Conservation (phyloP, 768 basidiomycete genomes). For the Phlebiopsis gigantea region DNA sequence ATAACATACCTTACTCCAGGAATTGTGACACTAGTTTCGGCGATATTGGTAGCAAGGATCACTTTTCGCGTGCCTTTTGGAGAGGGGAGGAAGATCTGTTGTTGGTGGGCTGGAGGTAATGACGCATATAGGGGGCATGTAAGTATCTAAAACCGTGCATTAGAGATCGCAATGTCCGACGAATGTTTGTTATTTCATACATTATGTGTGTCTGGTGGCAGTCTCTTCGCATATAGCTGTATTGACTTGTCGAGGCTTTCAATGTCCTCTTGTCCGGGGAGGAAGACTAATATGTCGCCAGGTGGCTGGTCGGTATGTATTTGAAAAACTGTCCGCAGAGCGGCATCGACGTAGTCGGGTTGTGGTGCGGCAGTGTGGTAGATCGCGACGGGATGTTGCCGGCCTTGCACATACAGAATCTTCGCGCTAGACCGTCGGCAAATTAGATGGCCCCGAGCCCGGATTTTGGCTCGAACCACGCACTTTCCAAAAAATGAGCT, state of each 20-base stretch:
- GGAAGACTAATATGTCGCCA: constrained; percentile 82
- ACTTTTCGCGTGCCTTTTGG: constrained; percentile 76
- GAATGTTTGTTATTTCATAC: no score
- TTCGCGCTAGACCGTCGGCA: constrained; percentile 52
- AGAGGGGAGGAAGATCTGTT: constrained; percentile 67
- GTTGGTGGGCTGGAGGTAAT: constrained; percentile 71
- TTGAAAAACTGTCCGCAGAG: constrained; percentile 91
- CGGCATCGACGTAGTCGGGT: constrained; percentile 82
- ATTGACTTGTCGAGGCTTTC: constrained; percentile 80
- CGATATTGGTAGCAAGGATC: constrained; percentile 95
- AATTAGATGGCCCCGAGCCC: not conserved
- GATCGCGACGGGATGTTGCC: constrained; percentile 87
- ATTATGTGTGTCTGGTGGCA: constrained; percentile 52
- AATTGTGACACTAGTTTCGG: constrained; percentile 97
- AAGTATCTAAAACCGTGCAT: constrained; percentile 45
- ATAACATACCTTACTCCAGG: constrained; percentile 94
- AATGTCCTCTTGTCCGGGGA: constrained; percentile 97
- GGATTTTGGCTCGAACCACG: constrained; percentile 24
- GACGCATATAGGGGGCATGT: constrained; percentile 84
- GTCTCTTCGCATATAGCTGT: constrained; percentile 56
- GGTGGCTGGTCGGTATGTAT: constrained; percentile 71
- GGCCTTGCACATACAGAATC: constrained; percentile 87
- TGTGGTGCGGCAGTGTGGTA: constrained; percentile 73
- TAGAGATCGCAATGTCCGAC: not conserved
- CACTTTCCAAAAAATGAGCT: constrained; percentile 82